Percentiles rank a stretch among this genome's conserved stretches.
phyloP scores from a whole-genome alignment of 257 asterid genomes.

The Solanum rostratum region DNA sequence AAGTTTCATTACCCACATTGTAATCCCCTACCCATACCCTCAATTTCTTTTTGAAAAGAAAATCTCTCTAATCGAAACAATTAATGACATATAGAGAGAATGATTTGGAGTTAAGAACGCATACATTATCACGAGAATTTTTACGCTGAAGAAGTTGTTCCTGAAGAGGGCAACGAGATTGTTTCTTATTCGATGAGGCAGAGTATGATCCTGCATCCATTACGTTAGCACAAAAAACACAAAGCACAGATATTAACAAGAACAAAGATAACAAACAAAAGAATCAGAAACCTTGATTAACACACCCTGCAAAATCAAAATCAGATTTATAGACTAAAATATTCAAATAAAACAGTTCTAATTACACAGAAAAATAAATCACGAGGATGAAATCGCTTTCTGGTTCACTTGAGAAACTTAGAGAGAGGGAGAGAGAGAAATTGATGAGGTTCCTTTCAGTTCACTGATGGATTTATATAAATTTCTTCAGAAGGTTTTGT shows the following conservation, averaged over 20 bases:
- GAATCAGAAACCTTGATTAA: not conserved
- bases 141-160: slow-evolving; percentile 52
- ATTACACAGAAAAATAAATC: not conserved
- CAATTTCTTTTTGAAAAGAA: no score
- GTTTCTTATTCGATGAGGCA: slow-evolving; percentile 39
- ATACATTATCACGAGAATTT: slow-evolving; percentile 64
- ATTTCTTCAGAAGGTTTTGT: not conserved
- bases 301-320: slow-evolving; percentile 33
- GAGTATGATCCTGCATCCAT: slow-evolving; percentile 75
- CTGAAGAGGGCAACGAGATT: slow-evolving; percentile 67
- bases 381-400: not conserved
- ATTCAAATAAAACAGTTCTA: slow-evolving; percentile 4
- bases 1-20: not conserved
- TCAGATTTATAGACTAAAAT: slow-evolving; percentile 1
- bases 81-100: not conserved
- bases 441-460: not conserved
- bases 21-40: not conserved
- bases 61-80: not conserved
- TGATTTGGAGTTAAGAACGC: not conserved
- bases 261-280: not conserved
- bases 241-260: not conserved
- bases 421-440: slow-evolving; percentile 15
- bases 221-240: slow-evolving; percentile 22
- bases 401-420: not conserved
- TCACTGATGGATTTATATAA: slow-evolving; percentile 11